Conservation (phyloP, 768 basidiomycete genomes). For the Auricularia auricula-judae region DNA sequence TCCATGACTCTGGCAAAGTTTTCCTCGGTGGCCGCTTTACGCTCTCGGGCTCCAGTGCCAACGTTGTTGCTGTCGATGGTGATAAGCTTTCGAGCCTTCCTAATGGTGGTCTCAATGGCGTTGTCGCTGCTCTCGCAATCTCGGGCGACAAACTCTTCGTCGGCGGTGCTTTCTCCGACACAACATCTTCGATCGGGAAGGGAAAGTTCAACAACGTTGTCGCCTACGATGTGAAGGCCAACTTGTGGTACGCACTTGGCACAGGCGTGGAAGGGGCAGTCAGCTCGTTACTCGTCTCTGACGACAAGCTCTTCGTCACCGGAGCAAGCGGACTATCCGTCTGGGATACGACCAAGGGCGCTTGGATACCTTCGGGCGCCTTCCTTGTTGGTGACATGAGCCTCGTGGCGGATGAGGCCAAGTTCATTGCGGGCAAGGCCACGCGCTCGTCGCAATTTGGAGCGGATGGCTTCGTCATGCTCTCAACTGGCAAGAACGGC, state of each 20-base stretch:
- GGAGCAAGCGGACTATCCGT: constrained; percentile 66
- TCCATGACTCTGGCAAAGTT: constrained; percentile 53
- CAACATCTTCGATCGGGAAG: constrained; percentile 39
- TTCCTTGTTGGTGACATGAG: constrained; percentile 62
- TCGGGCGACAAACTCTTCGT: constrained; percentile 60
- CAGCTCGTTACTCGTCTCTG: constrained; percentile 39
- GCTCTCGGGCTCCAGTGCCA: constrained; percentile 46
- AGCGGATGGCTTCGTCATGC: constrained; percentile 67
- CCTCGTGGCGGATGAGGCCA: constrained; percentile 41
- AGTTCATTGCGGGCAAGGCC: constrained; percentile 64
- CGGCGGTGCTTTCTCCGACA: constrained; percentile 81
- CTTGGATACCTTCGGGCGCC: constrained; percentile 69
- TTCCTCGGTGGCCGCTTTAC: constrained; percentile 74
- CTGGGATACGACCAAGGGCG: constrained; percentile 49
- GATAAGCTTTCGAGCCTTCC: constrained; percentile 43
- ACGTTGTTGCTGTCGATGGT: constrained; percentile 62
- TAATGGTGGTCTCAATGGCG: constrained; percentile 67
- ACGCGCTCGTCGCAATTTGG: constrained; percentile 48
- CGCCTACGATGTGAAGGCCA: constrained; percentile 52
- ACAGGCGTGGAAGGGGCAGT: constrained; percentile 74
- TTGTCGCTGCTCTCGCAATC: constrained; percentile 57
- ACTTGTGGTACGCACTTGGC: constrained; percentile 57
- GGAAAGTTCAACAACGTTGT: constrained; percentile 52
- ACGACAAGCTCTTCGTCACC: constrained; percentile 46
- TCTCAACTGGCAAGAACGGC: constrained; percentile 53